Evolutionary conservation across 2,329 filamentous ascomycete species (phyloP), one percentile per base, ranked within the genome.

Genomic region (Hypoxylon sp.): DNA sequence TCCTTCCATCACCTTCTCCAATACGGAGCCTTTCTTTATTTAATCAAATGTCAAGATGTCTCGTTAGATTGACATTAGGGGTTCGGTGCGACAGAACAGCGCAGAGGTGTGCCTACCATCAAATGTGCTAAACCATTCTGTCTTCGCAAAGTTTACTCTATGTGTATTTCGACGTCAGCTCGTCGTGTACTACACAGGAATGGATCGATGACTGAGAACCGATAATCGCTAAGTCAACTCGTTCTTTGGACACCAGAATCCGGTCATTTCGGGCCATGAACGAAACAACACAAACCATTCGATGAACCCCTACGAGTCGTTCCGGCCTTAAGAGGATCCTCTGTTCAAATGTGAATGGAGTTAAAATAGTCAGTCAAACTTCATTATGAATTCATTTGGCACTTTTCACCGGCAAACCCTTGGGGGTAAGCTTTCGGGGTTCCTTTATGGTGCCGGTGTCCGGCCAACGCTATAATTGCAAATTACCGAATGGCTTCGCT

Each of bases 61-160:
- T 24, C 5, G 40, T 63, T 48, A 60, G 52, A 61, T 49, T 26
- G 2, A 28, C 36, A 30, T 3, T 24, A 38, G 7, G n/a, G 20
- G n/a, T 20, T 8, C 9, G 18, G 7, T 9, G 14, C 6, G 1
- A 28, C 22, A 51, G 12, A 5, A 26, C 50, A 8, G n/a, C n/a
- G 36, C 36, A 7, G n/a, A 3, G n/a, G n/a, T 8, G 26, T 38
- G 61, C 78, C 61, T 72, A 80, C 81, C 80, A 30, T 82, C 79
- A 49, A 83, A 84, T 3, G 80, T 83, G 65, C 81, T 83, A 69
- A 82, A 84, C 82, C 82, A 84, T 49, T 84, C 82, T 0, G 80
- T 81, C 53, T 76, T 76, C 1, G 71, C 74, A 38, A 84, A 84
- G 0, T 81, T 78, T 2, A 83, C 74, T 3, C 68, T 70, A 53